Conservation (phyloP, 2,329 filamentous ascomycete species). For the Phaeoacremonium minimum region DNA sequence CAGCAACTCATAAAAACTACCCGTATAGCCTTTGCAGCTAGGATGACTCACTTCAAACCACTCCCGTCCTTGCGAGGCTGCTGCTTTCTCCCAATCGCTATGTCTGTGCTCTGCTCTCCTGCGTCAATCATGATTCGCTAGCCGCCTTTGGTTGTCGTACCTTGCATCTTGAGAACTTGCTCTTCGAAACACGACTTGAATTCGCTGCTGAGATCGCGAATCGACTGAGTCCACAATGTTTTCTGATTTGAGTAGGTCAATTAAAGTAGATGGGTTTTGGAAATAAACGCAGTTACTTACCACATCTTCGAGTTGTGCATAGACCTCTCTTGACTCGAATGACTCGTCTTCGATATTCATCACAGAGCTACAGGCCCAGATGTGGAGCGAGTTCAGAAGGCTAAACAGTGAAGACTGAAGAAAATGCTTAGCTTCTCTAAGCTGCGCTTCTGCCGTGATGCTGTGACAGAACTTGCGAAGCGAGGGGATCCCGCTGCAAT, state of each 20-base stretch:
- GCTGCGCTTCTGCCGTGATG: constrained; percentile 24
- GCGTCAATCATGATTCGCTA: background rate
- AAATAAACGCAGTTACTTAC: constrained; percentile 12
- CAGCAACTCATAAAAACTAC: background rate
- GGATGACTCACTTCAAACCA: background rate
- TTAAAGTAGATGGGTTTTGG: background rate
- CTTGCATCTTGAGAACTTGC: background rate
- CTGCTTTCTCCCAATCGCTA: background rate
- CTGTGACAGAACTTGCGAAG: constrained; percentile 26
- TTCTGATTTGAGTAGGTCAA: background rate
- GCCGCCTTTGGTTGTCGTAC: background rate
- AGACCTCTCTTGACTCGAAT: constrained; percentile 1
- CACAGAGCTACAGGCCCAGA: constrained; percentile 16
- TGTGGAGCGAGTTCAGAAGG: constrained; percentile 20
- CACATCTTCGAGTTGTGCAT: constrained; percentile 7
- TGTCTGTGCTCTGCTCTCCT: background rate
- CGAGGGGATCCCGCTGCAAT: constrained; percentile 23
- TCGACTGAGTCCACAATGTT: background rate
- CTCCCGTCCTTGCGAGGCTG: background rate
- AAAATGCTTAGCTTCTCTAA: constrained; percentile 22
- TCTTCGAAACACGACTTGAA: background rate
- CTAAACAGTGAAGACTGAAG: constrained; percentile 17
- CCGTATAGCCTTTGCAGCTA: background rate
- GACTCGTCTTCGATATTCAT: background rate
- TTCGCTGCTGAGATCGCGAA: background rate